Base-by-base conservation (phyloP, 352 stramenopile genomes). In the Pythium pyrilobum region DNA sequence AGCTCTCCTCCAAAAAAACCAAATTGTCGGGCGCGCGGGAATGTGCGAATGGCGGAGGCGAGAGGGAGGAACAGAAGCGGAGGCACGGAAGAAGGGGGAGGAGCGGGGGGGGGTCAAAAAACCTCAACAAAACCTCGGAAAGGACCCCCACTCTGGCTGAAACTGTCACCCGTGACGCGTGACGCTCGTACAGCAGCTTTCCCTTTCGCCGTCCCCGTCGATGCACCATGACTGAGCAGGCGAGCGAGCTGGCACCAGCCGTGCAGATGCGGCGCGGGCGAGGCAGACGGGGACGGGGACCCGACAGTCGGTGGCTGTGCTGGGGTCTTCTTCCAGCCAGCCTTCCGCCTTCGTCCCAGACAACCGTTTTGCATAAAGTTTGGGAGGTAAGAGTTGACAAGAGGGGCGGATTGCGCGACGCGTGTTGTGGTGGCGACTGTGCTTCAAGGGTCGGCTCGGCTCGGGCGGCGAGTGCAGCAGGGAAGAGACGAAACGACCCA, bases 111-210 rank as follows among this genome's bases (percentile, higher is more conserved):
- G n/a, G 1, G 3, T 4, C 29, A 48, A 52, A 66, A 67, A 73
- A 69, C 64, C 59, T 72, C 49, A 50, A 10, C 44, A 63, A 66
- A 62, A 69, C 58, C 58, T 66, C 58, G 21, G 16, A 13, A 3
- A 47, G 32, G 40, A 52, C 40, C 25, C 31, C 25, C 29, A 38
- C 43, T 52, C 44, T 55, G 41, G 39, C 21, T 37, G 52, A 61
- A 66, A 75, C 59, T 61, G 62, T 67, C 38, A 42, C 69, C 59
- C 74, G 72, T 89, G 78, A 87, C 56, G 75, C 74, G 78, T 89
- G 77, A 88, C 74, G 63, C 65, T 84, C 74, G 67, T 44, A 88
- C 77, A 63, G 21, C 24, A 52, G 24, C 39, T 56, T 50, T 56
- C 48, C 47, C 48, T 53, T 58, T 54, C 47, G 56, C 21, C 45